A percentile compares a stretch with the other conserved stretches of the same genome.
phyloP scores from a whole-genome alignment of 1,284 basidiomycete species.

The Chalciporus sp. region DNA sequence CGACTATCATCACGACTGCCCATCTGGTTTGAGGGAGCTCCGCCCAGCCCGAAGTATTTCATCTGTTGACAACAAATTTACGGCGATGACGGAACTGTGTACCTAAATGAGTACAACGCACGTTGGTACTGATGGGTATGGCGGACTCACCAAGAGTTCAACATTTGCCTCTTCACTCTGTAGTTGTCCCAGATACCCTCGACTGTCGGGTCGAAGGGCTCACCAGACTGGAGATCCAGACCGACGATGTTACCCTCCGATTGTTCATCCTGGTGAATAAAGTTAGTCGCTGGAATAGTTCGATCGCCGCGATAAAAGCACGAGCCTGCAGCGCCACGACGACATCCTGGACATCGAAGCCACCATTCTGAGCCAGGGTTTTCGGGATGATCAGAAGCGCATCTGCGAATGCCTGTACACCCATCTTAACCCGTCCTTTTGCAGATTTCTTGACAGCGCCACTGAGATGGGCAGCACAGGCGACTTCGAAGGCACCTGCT shows the following conservation, averaged over 20 bases:
- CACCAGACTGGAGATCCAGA: slow-evolving; percentile 90
- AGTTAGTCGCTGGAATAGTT: slow-evolving; percentile 11
- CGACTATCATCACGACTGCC: slow-evolving; percentile 55
- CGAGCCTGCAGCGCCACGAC: slow-evolving; percentile 87
- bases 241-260: slow-evolving; percentile 91
- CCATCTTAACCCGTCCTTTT: slow-evolving; percentile 97
- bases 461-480: slow-evolving; percentile 84
- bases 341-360: slow-evolving; percentile 96
- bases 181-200: slow-evolving; percentile 99
- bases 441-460: slow-evolving; percentile 83
- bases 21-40: slow-evolving; percentile 84
- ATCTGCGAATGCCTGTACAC: slow-evolving; percentile 97
- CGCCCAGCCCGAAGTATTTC: slow-evolving; percentile 94
- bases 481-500: slow-evolving; percentile 96
- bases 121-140: slow-evolving; percentile 14
- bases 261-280: slow-evolving; percentile 76
- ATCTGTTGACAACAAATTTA: slow-evolving; percentile 94
- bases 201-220: slow-evolving; percentile 94
- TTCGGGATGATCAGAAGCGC: slow-evolving; percentile 95
- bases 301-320: slow-evolving; percentile 11
- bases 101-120: slow-evolving; percentile 24
- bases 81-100: slow-evolving; percentile 91
- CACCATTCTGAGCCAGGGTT: slow-evolving; percentile 94
- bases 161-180: slow-evolving; percentile 97
- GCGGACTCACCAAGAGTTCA: slow-evolving; percentile 84